Evolutionary conservation across 352 stramenopile genomes (phyloP), one percentile per base, ranked within the genome.

Genomic region (Phytophthora pistaciae): DNA sequence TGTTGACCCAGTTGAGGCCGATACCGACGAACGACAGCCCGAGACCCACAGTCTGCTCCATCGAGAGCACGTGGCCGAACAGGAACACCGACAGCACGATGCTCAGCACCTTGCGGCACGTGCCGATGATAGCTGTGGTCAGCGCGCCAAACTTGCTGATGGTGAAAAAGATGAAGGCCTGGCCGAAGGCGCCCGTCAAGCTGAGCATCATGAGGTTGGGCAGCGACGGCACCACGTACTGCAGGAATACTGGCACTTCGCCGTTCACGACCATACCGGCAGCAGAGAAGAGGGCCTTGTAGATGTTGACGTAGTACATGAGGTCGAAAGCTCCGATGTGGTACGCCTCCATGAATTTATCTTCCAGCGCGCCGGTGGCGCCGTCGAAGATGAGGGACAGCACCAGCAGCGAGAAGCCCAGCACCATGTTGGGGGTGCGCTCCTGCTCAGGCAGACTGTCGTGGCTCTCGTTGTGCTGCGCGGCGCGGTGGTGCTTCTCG

Each of bases 301-400:
- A 96, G 56, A 92, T 82, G 78, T 92, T 95, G 60, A 96, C 85
- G n/a, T 86, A 76, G 77, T 92, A 95, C 89, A 96, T 96, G 44
- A 96, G 77, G 61, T 95, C 88, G 65, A 96, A 96, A 4, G 89
- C 82, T 23, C 88, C 87, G 36, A 96, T 84, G 67, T 94, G 80
- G 72, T 94, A 94, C 54, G 88, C 72, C 59, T 90, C 85, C 64
- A 96, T 87, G 66, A 90, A 93, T 25, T 93, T 92, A 62, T 96
- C 89, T 59, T 96, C 89, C 0, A 96, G 72, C 0, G 89, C 89
- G 10, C 89, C 89, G 1, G 89, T 96, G 0, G 86, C 88, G 13
- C 89, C 89, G 62, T 96, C 89, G 33, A 93, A 93, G 14, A 94
- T 57, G 7, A 96, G 75, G 31, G 90, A 96, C 5, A 94, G 59